Conservation (phyloP, 352 stramenopile species). For the Phytophthora aleatoria region DNA sequence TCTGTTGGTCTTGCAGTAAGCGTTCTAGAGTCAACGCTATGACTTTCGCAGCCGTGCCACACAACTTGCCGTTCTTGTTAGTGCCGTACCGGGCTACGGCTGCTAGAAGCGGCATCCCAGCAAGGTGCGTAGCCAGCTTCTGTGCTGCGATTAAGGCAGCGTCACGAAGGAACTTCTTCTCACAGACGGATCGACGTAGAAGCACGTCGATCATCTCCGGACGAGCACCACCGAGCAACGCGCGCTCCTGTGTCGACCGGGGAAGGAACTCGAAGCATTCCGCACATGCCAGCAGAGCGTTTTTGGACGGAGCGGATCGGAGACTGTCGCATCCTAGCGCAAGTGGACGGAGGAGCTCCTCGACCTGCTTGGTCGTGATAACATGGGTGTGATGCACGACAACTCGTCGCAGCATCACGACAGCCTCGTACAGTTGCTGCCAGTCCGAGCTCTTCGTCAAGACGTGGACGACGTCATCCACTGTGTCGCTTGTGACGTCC, state of each 20-base stretch:
- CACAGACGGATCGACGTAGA: conserved; percentile 65
- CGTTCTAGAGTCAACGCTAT: conserved; percentile 42
- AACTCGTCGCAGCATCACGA: conserved; percentile 51
- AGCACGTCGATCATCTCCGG: conserved; percentile 55
- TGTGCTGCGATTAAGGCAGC: conserved; percentile 45
- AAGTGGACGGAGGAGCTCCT: conserved; percentile 40
- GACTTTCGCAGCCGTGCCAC: conserved; percentile 47
- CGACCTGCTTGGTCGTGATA: conserved; percentile 29
- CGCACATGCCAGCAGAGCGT: conserved; percentile 59
- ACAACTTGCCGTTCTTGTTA: conserved; percentile 70
- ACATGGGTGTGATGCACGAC: conserved; percentile 56
- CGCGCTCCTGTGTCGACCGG: conserved; percentile 17
- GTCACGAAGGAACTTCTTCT: conserved; percentile 79
- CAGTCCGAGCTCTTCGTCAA: conserved; percentile 49
- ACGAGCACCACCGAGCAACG: conserved; percentile 26
- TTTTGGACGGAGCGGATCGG: conserved; percentile 72
- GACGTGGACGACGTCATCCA: conserved; percentile 31
- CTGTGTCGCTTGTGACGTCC: conserved; percentile 19
- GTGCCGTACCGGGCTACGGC: conserved; percentile 44
- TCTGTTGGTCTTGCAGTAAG: conserved; percentile 28
- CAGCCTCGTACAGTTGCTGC: conserved; percentile 67
- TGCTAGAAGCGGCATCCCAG: conserved; percentile 47
- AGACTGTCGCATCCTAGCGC: conserved; percentile 61
- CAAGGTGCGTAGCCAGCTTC: conserved; percentile 46
- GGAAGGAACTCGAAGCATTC: conserved; percentile 65